These are phyloP conservation scores for Mycena indigotica DNA, from an alignment of 768 basidiomycete species.

Conservation along the genomic window DNA sequence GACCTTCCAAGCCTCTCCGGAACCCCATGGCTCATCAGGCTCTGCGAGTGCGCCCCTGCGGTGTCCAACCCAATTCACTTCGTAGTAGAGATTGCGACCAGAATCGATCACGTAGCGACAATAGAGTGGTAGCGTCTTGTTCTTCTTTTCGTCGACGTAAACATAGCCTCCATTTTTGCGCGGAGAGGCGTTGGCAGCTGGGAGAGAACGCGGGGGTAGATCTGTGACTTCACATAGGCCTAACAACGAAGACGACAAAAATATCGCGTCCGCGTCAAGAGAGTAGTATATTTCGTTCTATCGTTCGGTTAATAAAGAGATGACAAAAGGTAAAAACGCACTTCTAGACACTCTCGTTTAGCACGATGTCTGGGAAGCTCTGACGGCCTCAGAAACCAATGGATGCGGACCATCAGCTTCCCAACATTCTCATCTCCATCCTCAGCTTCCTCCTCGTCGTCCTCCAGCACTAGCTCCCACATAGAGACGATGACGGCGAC, in stretches of 20 bases:
- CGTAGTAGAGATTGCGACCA: slow-evolving; percentile 62
- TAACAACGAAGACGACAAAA: slow-evolving; percentile 55
- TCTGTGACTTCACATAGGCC: slow-evolving; percentile 53
- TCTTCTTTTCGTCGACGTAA: slow-evolving; percentile 29
- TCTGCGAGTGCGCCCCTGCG: slow-evolving; percentile 39
- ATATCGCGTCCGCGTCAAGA: slow-evolving; percentile 46
- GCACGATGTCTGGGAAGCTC: slow-evolving; percentile 65
- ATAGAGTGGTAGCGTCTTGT: slow-evolving; percentile 44
- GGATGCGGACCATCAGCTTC: slow-evolving; percentile 61
- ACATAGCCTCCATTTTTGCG: slow-evolving; percentile 17
- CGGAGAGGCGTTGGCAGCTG: slow-evolving; percentile 6
- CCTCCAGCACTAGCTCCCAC: slow-evolving; percentile 51
- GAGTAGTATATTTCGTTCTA: slow-evolving; percentile 82
- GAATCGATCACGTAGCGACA: slow-evolving; percentile 64
- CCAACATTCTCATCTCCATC: slow-evolving; percentile 33
- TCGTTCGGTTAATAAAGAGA: background rate
- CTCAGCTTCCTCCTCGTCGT: slow-evolving; percentile 33
- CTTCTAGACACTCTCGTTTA: slow-evolving; percentile 61
- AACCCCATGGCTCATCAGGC: slow-evolving; percentile 34
- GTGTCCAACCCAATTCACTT: slow-evolving; percentile 60
- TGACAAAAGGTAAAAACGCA: slow-evolving; percentile 32
- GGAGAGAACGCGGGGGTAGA: slow-evolving; percentile 19
- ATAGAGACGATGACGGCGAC: slow-evolving; percentile 71
- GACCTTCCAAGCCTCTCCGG: slow-evolving; percentile 53
- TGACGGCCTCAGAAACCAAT: slow-evolving; percentile 74